Evolutionary conservation across 2,329 filamentous ascomycete species (phyloP).

Genomic region (Epichloe festucae): DNA sequence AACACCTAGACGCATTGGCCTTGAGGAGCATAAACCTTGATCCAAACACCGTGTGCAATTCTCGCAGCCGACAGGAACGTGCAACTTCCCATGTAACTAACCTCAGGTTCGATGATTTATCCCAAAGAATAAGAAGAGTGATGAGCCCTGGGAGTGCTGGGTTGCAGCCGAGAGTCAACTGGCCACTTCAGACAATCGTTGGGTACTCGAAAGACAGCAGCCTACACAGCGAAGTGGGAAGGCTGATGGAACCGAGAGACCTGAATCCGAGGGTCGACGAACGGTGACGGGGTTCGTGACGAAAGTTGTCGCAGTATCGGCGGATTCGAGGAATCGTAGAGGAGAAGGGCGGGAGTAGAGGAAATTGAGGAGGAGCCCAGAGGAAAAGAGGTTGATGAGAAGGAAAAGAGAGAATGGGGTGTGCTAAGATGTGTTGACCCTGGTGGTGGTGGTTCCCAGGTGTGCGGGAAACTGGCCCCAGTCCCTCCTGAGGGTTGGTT

Average conservation of each 20-base stretch:
- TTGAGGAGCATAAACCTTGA: not conserved
- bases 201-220: constrained; percentile 10
- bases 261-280: constrained; percentile 15
- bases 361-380: constrained; percentile 8
- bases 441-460: not conserved
- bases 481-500: not conserved
- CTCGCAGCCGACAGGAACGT: not conserved
- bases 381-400: constrained; percentile 6
- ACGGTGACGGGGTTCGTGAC: constrained; percentile 17
- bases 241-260: constrained; percentile 15
- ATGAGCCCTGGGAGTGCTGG: constrained; percentile 7
- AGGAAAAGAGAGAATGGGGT: not conserved
- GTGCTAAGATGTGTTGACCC: not conserved
- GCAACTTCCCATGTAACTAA: not conserved
- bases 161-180: constrained; percentile 8
- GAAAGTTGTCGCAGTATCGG: constrained; percentile 21
- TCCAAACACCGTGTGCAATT: no score
- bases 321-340: constrained; percentile 25
- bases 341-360: constrained; percentile 10
- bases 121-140: not conserved
- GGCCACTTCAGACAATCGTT: constrained; percentile 4
- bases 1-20: not conserved
- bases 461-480: not conserved
- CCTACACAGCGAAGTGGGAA: constrained; percentile 16
- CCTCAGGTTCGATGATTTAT: not conserved